Base-by-base conservation (phyloP, 2,329 filamentous ascomycete species). In the Ophiostoma montium region DNA sequence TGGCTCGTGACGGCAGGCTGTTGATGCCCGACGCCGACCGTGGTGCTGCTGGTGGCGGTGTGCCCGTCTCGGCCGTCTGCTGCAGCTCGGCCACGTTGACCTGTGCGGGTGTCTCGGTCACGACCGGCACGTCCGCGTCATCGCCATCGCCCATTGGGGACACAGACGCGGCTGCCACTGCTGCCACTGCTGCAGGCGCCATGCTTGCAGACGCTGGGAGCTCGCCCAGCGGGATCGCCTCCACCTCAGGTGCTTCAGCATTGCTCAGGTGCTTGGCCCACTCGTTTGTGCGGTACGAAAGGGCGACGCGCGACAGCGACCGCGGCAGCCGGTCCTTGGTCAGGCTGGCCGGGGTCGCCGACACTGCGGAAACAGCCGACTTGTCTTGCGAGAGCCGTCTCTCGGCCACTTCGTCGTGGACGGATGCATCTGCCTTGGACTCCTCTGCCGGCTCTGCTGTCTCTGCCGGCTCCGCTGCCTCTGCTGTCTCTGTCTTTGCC, bases 261-360 rank as follows among this genome's bases (percentile, higher is more conserved):
- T 75, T 69, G 54, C 80, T 79, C 11, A 95, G 71, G 62, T 95
- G 87, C 62, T 95, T 95, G 0, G 88, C 87, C 90, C 90, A 96
- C 65, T 96, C 90, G 55, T 94, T 94, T 2, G 88, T 95, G 50
- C 90, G 78, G 60, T 92, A 94, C 0, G 84, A 85, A 61, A 86
- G 70, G 2, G 88, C 83, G 9, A 94, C 76, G 53, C 78, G 82
- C 1, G 88, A 92, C 32, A 88, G 65, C 12, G 78, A 77, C n/a
- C 72, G 68, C 0, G 86, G 85, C 10, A 94, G 71, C 11, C 71
- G 71, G 3, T 79, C 77, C 54, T 72, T 74, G 5, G 74, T 79
- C 51, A 84, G 62, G 43, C 66, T 75, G 15, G 63, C 64, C 8
- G 67, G 62, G 5, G 30, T 21, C 13, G 66, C 64, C 2, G 74